These are phyloP conservation scores for baker's yeast (Saccharomyces cerevisiae) DNA, from an alignment of 805 yeast genomes.

Conservation along the genomic window DNA sequence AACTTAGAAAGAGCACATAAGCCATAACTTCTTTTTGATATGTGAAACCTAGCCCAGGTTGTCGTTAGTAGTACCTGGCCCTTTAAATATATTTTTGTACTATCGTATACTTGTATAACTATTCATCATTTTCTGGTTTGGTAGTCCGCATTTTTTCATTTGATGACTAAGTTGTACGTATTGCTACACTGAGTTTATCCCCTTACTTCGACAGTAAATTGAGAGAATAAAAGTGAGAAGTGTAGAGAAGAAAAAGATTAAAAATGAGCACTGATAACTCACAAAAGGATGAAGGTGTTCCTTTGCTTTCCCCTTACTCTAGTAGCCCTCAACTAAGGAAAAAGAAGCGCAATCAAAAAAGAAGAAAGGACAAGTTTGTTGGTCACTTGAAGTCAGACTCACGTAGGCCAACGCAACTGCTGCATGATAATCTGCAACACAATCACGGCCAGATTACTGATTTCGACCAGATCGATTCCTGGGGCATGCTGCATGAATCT, in stretches of 20 bases:
- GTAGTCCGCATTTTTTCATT: neutral
- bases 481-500: conserved; percentile 29
- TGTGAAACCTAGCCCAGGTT: neutral
- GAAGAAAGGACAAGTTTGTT: neutral
- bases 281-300: neutral
- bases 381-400: neutral
- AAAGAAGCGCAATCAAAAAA: neutral
- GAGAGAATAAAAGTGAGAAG: neutral
- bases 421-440: neutral
- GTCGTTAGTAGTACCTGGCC: neutral
- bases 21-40: neutral
- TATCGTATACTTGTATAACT: neutral
- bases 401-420: neutral
- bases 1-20: neutral
- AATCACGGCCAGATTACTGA: conserved; percentile 14
- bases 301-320: neutral
- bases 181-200: neutral
- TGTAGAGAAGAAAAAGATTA: neutral
- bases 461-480: conserved; percentile 28
- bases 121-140: neutral
- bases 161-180: neutral
- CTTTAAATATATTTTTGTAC: neutral
- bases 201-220: neutral
- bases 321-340: conserved; percentile 3
- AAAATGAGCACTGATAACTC: neutral